Base-by-base conservation (phyloP, 805 yeast species). In the Monosporozyma siamensis region DNA sequence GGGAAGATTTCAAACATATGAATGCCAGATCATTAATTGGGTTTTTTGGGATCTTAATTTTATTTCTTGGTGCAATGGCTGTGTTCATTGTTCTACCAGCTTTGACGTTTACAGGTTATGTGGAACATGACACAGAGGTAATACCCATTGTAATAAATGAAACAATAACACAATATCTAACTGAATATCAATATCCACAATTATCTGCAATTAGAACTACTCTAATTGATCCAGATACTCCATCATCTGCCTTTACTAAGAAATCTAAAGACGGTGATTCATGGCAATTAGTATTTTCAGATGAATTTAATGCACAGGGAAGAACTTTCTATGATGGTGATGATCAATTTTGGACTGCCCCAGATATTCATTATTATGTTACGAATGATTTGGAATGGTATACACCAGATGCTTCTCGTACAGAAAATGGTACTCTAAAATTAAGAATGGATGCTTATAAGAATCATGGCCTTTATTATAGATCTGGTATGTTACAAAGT, bases 301-400 rank as follows among this genome's bases (percentile, higher is more conserved):
- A 89, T 64, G 97, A 89, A 64, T 89, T 89, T 67, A 82, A 85
- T 53, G 80, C 76, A 11, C 92, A 82, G 47, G 97, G 97, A 7
- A 72, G 97, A 55, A 81, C 95, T 3, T 89, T 89, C 58, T 88
- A 86, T 61, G 82, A 77, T 7, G 92, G 90, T 35, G 95, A 88
- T 58, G 96, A 88, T 59, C 95, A 85, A 62, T 87, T 83, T 57
- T 89, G 90, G 82, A 75, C 82, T 35, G 95, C 87, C 3, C 84
- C 80, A 2, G 86, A 88, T 64, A 52, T 88, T 27, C 77, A 87
- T 60, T 89, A 89, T 62, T 89, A 74, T 42, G 95, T 95, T 20
- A 89, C 97, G 5, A 66, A 74, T 44, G 97, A 89, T 68, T 71
- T 87, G 56, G 97, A 89, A 67, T 89, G 96, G 96, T 89, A 89